A percentile compares a stretch with the other conserved stretches of the same genome.
phyloP scores from a whole-genome alignment of 805 yeast species.

The Cyberlindnera euphorbiae region DNA sequence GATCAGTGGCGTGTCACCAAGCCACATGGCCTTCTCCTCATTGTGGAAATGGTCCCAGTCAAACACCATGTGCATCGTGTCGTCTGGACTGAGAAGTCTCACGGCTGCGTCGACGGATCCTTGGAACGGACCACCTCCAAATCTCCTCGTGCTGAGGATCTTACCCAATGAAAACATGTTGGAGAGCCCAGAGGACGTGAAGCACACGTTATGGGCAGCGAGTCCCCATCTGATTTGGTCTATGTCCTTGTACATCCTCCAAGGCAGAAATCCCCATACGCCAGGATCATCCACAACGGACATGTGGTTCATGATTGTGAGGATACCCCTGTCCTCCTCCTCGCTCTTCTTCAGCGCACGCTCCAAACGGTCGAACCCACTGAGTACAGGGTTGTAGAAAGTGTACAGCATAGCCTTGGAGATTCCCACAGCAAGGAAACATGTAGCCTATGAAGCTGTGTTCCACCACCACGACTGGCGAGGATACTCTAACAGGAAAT shows the following conservation, averaged over 20 bases:
- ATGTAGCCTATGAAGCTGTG: slow-evolving; percentile 59
- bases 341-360: slow-evolving; percentile 59
- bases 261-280: slow-evolving; percentile 81
- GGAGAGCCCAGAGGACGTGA: slow-evolving; percentile 46
- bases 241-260: slow-evolving; percentile 55
- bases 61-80: slow-evolving; percentile 43
- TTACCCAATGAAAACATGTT: slow-evolving; percentile 83
- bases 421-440: slow-evolving; percentile 57
- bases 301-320: slow-evolving; percentile 93
- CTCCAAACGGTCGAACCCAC: slow-evolving; percentile 60
- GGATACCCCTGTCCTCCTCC: slow-evolving; percentile 62
- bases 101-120: slow-evolving; percentile 85
- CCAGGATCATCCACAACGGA: slow-evolving; percentile 89
- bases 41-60: slow-evolving; percentile 16
- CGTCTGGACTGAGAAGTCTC: slow-evolving; percentile 73
- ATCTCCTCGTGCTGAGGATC: slow-evolving; percentile 79
- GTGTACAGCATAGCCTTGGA: slow-evolving; percentile 58
- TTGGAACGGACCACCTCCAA: slow-evolving; percentile 93
- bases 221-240: slow-evolving; percentile 87
- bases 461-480: slow-evolving; percentile 59
- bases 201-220: slow-evolving; percentile 90
- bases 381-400: slow-evolving; percentile 59
- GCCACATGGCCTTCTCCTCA: slow-evolving; percentile 14
- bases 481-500: slow-evolving; percentile 60
- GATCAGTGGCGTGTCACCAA: slow-evolving; percentile 9